These are phyloP conservation scores for Zygoascus tannicola DNA, from an alignment of 805 yeast species.

Conservation along the genomic window DNA sequence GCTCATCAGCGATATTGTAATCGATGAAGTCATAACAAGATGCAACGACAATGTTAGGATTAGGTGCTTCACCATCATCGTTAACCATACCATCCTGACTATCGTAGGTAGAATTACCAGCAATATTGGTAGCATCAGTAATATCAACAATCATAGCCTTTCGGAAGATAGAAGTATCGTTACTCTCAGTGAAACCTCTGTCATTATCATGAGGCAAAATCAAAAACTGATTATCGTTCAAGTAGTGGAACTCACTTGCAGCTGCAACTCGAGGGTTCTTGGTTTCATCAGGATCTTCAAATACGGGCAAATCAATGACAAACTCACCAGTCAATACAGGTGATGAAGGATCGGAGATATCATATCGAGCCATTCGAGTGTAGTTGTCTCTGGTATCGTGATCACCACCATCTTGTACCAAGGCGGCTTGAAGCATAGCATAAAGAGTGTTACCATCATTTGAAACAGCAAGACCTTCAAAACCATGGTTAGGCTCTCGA, in stretches of 20 bases:
- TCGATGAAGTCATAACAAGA: slow-evolving; percentile 9
- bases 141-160: slow-evolving; percentile 10
- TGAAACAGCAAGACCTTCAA: slow-evolving; percentile 14
- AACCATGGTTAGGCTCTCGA: slow-evolving; percentile 14
- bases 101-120: slow-evolving; percentile 7
- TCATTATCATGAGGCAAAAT: slow-evolving; percentile 11
- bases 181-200: slow-evolving; percentile 10
- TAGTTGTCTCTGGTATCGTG: slow-evolving; percentile 14
- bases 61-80: slow-evolving; percentile 13
- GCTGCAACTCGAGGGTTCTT: slow-evolving; percentile 14
- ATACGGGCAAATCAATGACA: slow-evolving; percentile 12
- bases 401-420: slow-evolving; percentile 15
- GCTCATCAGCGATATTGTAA: slow-evolving; percentile 8
- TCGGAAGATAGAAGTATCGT: slow-evolving; percentile 10
- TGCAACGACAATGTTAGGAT: slow-evolving; percentile 8
- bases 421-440: slow-evolving; percentile 12
- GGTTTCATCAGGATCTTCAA: slow-evolving; percentile 12
- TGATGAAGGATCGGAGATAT: slow-evolving; percentile 4
- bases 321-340: slow-evolving; percentile 12
- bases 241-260: slow-evolving; percentile 11
- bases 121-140: slow-evolving; percentile 12
- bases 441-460: slow-evolving; percentile 9
- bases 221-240: slow-evolving; percentile 11
- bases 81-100: slow-evolving; percentile 8
- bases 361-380: slow-evolving; percentile 11